These are phyloP conservation scores for Myriosclerotinia duriaeana DNA, from an alignment of 2,329 filamentous ascomycete genomes.

Conservation along the genomic window DNA sequence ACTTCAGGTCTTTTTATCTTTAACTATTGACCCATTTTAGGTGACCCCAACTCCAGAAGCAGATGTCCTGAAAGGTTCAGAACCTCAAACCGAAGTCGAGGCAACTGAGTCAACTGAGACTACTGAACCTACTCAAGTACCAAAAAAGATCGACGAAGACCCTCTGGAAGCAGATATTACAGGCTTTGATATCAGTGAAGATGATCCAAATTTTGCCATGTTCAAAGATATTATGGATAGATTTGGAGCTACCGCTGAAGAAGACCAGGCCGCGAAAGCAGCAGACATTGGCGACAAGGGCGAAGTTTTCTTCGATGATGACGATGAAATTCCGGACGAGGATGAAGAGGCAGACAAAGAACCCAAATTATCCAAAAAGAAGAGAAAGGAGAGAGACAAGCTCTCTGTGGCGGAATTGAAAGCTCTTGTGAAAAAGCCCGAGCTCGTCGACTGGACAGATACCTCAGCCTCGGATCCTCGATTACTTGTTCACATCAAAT, in stretches of 20 bases:
- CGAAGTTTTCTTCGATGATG: slow-evolving; percentile 78
- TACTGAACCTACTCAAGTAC: slow-evolving; percentile 37
- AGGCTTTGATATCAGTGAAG: slow-evolving; percentile 54
- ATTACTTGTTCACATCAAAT: slow-evolving; percentile 90
- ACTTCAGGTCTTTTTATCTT: not conserved
- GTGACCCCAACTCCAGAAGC: slow-evolving; percentile 38
- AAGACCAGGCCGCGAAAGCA: slow-evolving; percentile 64
- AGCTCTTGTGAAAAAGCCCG: slow-evolving; percentile 83
- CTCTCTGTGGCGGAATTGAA: slow-evolving; percentile 94
- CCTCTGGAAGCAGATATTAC: slow-evolving; percentile 48
- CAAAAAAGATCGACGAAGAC: slow-evolving; percentile 35
- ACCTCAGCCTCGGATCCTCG: slow-evolving; percentile 86
- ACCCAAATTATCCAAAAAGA: slow-evolving; percentile 87
- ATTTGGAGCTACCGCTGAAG: slow-evolving; percentile 67
- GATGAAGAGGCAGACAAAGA: slow-evolving; percentile 66
- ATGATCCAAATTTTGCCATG: slow-evolving; percentile 77
- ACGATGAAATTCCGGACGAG: slow-evolving; percentile 83
- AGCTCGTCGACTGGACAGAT: slow-evolving; percentile 97
- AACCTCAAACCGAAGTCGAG: slow-evolving; percentile 33
- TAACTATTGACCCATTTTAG: slow-evolving; percentile 34
- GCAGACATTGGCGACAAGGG: slow-evolving; percentile 73
- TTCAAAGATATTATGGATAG: slow-evolving; percentile 81
- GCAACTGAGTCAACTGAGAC: slow-evolving; percentile 1
- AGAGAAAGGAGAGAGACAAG: slow-evolving; percentile 86
- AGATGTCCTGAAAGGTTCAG: slow-evolving; percentile 40